Conservation (phyloP, 306 rosid genomes). For the Rosa lucieae region DNA sequence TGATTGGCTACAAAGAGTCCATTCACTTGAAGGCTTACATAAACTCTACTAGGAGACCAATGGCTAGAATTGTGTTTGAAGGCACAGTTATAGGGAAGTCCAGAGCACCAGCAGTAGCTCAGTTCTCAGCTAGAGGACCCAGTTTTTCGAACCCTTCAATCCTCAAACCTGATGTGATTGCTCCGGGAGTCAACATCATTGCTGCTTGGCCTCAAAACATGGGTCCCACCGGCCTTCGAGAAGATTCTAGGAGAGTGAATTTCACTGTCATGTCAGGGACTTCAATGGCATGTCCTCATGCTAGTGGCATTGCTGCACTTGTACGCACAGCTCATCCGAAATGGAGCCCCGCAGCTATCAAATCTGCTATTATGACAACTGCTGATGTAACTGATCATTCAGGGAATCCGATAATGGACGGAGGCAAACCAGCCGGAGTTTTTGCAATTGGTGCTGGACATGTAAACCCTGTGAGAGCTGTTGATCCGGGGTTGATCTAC, state of each 20-base stretch:
- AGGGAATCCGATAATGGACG: conserved; percentile 75
- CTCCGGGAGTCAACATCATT: conserved; percentile 94
- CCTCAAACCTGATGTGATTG: conserved; percentile 90
- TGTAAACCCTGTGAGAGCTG: conserved; percentile 66
- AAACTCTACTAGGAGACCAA: conserved; percentile 59
- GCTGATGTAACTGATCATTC: conserved; percentile 58
- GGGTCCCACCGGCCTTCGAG: conserved; percentile 83
- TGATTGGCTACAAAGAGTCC: conserved; percentile 79
- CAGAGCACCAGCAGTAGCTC: conserved; percentile 83
- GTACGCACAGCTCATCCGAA: conserved; percentile 67
- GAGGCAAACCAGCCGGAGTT: conserved; percentile 55
- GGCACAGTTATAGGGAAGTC: conserved; percentile 74
- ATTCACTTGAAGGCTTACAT: conserved; percentile 60
- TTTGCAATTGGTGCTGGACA: conserved; percentile 83
- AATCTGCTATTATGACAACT: conserved; percentile 86
- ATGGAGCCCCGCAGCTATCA: conserved; percentile 83
- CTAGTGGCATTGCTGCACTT: conserved; percentile 81
- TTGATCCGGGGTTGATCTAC: conserved; percentile 73
- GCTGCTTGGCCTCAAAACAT: conserved; percentile 99
- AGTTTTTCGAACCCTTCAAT: conserved; percentile 80
- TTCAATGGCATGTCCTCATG: conserved; percentile 96
- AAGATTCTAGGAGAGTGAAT: conserved; percentile 74
- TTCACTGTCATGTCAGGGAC: conserved; percentile 95
- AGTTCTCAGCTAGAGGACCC: conserved; percentile 87
- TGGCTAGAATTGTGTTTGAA: conserved; percentile 61